Evolutionary conservation across 2,329 filamentous ascomycete species (phyloP).

Genomic region (Rutstroemia sp.): DNA sequence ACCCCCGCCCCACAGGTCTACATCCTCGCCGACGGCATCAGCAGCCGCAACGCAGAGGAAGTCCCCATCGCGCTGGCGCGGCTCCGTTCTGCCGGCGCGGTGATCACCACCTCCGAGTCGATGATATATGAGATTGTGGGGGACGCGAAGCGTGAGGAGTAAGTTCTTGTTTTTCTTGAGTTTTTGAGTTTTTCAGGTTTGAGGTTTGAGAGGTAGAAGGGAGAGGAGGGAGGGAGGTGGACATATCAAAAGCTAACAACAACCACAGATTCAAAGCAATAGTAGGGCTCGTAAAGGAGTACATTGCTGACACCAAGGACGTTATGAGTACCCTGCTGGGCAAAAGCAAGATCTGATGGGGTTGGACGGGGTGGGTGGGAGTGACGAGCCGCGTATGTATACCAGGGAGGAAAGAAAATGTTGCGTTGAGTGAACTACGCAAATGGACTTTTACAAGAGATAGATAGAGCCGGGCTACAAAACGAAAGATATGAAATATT

Average conservation of each 20-base stretch:
- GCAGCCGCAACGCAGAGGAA: slow-evolving; percentile 78
- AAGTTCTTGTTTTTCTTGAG: not conserved
- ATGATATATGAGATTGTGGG: slow-evolving; percentile 85
- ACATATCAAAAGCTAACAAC: too few species aligned
- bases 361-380: not conserved
- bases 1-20: slow-evolving; percentile 38
- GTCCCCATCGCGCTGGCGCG: slow-evolving; percentile 70
- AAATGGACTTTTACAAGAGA: too few species aligned
- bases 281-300: slow-evolving; percentile 72
- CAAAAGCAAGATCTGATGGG: slow-evolving; percentile 45
- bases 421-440: not conserved
- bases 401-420: not conserved
- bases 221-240: too few species aligned
- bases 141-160: slow-evolving; percentile 67
- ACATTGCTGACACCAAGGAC: slow-evolving; percentile 59
- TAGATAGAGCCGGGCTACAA: not conserved
- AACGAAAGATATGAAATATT: not conserved
- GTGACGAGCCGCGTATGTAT: not conserved
- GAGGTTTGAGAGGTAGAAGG: too few species aligned
- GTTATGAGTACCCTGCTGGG: slow-evolving; percentile 59
- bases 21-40: slow-evolving; percentile 82
- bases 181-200: too few species aligned
- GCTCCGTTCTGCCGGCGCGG: slow-evolving; percentile 66
- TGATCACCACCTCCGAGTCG: slow-evolving; percentile 82
- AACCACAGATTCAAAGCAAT: slow-evolving; percentile 49